Conservation (phyloP, 352 stramenopile species). For the Globisporangium iwayamae region DNA sequence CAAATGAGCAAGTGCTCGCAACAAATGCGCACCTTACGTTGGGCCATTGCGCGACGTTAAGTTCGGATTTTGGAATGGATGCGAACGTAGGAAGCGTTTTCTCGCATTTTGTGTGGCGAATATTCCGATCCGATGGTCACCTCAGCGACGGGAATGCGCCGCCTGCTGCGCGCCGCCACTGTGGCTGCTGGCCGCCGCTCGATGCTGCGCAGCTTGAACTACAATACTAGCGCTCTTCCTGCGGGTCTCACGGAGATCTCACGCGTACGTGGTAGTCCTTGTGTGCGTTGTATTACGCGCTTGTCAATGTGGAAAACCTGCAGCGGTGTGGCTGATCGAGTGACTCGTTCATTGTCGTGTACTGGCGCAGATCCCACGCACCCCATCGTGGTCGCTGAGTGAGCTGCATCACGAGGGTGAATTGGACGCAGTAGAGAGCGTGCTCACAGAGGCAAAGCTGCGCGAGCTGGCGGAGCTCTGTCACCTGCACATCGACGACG, state of each 20-base stretch:
- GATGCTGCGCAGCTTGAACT: not conserved
- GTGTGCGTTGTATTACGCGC: not conserved
- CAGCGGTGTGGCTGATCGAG: not conserved
- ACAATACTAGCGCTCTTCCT: constrained; percentile 23
- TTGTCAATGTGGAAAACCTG: not conserved
- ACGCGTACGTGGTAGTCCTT: constrained; percentile 24
- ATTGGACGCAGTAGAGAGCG: constrained; percentile 32
- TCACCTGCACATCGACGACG: constrained; percentile 74
- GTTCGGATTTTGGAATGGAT: not conserved
- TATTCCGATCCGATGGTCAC: constrained; percentile 6
- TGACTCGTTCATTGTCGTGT: not conserved
- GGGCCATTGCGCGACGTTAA: not conserved
- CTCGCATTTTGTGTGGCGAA: constrained; percentile 2
- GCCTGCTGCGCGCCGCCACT: not conserved
- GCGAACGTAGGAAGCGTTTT: not conserved
- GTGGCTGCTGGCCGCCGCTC: not conserved
- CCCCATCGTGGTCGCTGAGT: constrained; percentile 74
- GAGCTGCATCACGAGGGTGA: constrained; percentile 70
- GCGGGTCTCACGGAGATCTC: constrained; percentile 61
- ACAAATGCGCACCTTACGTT: not conserved
- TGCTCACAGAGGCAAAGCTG: constrained; percentile 71
- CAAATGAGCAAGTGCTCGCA: not conserved
- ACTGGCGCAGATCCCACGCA: constrained; percentile 45
- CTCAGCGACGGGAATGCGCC: constrained; percentile 8
- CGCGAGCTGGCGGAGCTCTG: constrained; percentile 77